These are phyloP conservation scores for Aspergillus clavatus DNA, from an alignment of 2,329 filamentous ascomycete species.

Conservation along the genomic window DNA sequence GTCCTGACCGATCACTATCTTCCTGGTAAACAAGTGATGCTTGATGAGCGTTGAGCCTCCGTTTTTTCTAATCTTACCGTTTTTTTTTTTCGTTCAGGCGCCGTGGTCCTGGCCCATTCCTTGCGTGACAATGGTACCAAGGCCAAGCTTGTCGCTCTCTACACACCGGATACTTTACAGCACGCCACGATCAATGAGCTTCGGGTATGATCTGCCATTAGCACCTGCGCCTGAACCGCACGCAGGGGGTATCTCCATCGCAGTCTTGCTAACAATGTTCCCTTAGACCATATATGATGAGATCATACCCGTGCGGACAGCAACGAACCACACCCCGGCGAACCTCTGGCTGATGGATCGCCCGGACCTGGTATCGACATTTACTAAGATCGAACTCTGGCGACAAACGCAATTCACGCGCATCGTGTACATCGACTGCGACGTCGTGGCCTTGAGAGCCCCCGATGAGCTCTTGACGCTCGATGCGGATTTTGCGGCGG, in stretches of 20 bases:
- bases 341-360: slow-evolving; percentile 93
- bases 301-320: slow-evolving; percentile 74
- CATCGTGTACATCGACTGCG: slow-evolving; percentile 92
- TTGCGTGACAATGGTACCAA: slow-evolving; percentile 82
- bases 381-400: slow-evolving; percentile 96
- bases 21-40: slow-evolving; percentile 59
- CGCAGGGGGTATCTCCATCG: neutral
- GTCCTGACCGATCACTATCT: slow-evolving; percentile 89
- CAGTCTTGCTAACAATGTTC: slow-evolving; percentile 19
- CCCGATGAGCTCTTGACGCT: slow-evolving; percentile 86
- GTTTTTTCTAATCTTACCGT: slow-evolving; percentile 14
- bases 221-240: slow-evolving; percentile 4
- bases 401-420: slow-evolving; percentile 82
- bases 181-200: slow-evolving; percentile 72
- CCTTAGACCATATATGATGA: slow-evolving; percentile 76
- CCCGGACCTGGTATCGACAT: slow-evolving; percentile 81
- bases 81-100: slow-evolving; percentile 69
- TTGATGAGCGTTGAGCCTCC: neutral
- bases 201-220: slow-evolving; percentile 51
- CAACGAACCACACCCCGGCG: slow-evolving; percentile 69
- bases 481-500: slow-evolving; percentile 60
- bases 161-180: slow-evolving; percentile 75
- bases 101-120: slow-evolving; percentile 89
- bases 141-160: slow-evolving; percentile 78
- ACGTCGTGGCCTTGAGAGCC: slow-evolving; percentile 83